phyloP scores from a whole-genome alignment of 2,329 filamentous ascomycete genomes.

The Colletotrichum lini region DNA sequence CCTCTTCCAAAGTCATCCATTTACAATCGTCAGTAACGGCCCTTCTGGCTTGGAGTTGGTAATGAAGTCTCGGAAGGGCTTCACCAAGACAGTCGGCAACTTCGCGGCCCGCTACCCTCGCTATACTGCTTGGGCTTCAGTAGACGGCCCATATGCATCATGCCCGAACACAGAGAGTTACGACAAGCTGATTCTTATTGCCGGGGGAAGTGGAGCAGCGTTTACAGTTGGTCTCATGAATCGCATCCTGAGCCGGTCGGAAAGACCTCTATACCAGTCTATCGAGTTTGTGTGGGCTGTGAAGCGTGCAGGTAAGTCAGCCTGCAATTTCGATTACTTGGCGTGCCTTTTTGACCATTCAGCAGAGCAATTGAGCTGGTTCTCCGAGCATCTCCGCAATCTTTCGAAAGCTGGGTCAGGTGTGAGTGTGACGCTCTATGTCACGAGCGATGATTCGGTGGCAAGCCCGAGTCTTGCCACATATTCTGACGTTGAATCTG shows the following conservation, averaged over 20 bases:
- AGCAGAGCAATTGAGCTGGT: not conserved
- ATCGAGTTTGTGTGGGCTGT: slow-evolving; percentile 27
- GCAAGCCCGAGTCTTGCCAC: not conserved
- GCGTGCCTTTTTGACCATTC: not conserved
- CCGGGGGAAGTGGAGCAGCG: slow-evolving; percentile 46
- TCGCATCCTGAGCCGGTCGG: slow-evolving; percentile 2
- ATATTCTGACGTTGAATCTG: not conserved
- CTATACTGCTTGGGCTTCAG: slow-evolving; percentile 58
- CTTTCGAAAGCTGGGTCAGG: not conserved
- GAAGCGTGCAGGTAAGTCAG: slow-evolving; percentile 7
- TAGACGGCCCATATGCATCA: slow-evolving; percentile 69
- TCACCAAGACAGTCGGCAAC: slow-evolving; percentile 63
- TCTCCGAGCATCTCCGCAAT: not conserved
- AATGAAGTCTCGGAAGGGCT: slow-evolving; percentile 65
- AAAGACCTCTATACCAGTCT: not conserved
- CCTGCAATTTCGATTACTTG: not conserved
- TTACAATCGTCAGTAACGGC: slow-evolving; percentile 64
- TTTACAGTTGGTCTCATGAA: slow-evolving; percentile 46
- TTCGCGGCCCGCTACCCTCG: slow-evolving; percentile 59
- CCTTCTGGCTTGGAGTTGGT: slow-evolving; percentile 62
- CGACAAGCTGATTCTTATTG: slow-evolving; percentile 44
- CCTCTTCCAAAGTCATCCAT: slow-evolving; percentile 68
- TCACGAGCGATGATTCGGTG: not conserved
- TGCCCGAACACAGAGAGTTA: slow-evolving; percentile 58
- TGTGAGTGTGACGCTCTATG: not conserved